phyloP scores from a whole-genome alignment of 129 eudicot genomes.

The Smallanthus sonchifolius region DNA sequence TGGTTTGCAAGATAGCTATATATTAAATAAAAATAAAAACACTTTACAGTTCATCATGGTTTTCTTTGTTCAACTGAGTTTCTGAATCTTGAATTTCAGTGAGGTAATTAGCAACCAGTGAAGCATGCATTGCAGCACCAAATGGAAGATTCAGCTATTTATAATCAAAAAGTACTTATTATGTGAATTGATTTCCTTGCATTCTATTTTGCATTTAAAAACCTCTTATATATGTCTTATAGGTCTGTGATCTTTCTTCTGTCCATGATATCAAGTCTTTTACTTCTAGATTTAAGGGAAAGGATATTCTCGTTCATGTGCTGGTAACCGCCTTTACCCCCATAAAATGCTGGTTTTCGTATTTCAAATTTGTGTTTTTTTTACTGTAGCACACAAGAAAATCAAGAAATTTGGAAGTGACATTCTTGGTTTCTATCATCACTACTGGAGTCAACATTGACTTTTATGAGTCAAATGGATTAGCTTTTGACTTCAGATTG shows the following conservation, averaged over 20 bases:
- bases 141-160: constrained; percentile 36
- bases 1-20: neutral
- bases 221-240: constrained; percentile 15
- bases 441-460: too few species aligned
- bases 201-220: neutral
- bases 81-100: constrained; percentile 28
- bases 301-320: constrained; percentile 69
- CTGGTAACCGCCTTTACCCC: too few species aligned
- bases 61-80: constrained; percentile 6
- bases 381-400: too few species aligned
- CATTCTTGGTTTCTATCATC: too few species aligned
- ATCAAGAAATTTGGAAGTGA: too few species aligned
- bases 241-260: constrained; percentile 93
- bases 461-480: too few species aligned
- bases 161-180: neutral
- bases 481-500: too few species aligned
- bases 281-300: constrained; percentile 59
- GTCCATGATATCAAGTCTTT: constrained; percentile 67
- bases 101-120: constrained; percentile 62
- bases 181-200: neutral
- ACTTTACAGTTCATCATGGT: constrained; percentile 70
- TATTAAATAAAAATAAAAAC: constrained; percentile 2
- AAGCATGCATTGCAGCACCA: constrained; percentile 96
- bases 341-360: too few species aligned
- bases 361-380: too few species aligned